phyloP scores from a whole-genome alignment of 441 rosid genomes.

The Aquilaria agallochum region DNA sequence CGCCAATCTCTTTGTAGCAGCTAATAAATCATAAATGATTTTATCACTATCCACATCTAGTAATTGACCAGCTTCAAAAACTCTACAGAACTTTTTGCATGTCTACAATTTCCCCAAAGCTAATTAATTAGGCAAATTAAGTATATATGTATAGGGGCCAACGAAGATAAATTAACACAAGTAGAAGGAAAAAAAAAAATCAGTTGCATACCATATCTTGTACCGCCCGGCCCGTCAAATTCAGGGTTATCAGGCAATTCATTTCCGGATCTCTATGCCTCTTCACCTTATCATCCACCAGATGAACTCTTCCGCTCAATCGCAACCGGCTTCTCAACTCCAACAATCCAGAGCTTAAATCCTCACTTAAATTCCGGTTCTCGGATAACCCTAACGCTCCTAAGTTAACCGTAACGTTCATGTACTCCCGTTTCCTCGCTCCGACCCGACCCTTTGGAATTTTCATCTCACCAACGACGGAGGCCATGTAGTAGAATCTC shows the following conservation, averaged over 20 bases:
- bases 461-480: constrained; percentile 33
- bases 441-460: constrained; percentile 27
- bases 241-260: constrained; percentile 15
- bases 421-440: constrained; percentile 29
- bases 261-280: constrained; percentile 7
- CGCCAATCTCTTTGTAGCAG: too few species aligned
- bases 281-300: constrained; percentile 20
- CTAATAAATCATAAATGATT: too few species aligned
- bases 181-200: not conserved
- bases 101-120: too few species aligned
- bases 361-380: constrained; percentile 16
- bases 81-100: too few species aligned
- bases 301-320: constrained; percentile 39
- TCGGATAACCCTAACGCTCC: constrained; percentile 21
- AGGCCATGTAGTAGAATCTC: constrained; percentile 23
- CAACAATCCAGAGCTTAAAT: constrained; percentile 38
- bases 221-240: not conserved
- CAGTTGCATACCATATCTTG: constrained; percentile 11
- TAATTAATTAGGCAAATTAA: too few species aligned
- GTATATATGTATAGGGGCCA: too few species aligned
- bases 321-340: constrained; percentile 31
- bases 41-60: too few species aligned
- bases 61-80: too few species aligned
- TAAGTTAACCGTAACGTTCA: constrained; percentile 29
- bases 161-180: not conserved